Percentiles rank a stretch among this genome's conserved stretches.
Conservation (phyloP, 2,329 filamentous ascomycete species). For the Myriosclerotinia duriaeana region DNA sequence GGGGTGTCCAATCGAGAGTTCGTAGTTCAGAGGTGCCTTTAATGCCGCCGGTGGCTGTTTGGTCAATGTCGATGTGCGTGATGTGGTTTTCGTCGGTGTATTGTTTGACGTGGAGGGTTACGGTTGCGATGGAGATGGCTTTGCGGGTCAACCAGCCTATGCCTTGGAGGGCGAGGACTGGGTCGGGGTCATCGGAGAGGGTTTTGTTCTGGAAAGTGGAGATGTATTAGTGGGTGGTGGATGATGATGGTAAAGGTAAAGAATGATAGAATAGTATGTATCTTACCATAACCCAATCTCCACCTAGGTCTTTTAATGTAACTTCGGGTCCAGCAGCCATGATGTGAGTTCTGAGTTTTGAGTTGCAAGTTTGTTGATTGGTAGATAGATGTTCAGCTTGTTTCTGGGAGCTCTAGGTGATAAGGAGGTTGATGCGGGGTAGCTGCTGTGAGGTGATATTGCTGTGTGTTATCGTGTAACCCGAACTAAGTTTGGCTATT, state of each 20-base stretch:
- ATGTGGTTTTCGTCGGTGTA: slow-evolving; percentile 45
- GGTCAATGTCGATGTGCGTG: slow-evolving; percentile 57
- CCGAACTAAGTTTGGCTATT: background rate
- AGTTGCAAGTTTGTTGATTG: background rate
- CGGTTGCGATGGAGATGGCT: slow-evolving; percentile 57
- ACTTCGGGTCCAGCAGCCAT: slow-evolving; percentile 58
- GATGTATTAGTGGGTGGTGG: slow-evolving; percentile 4
- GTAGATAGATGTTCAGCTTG: background rate
- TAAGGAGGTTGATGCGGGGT: background rate
- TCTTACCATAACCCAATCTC: slow-evolving; percentile 53
- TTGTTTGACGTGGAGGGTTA: slow-evolving; percentile 50
- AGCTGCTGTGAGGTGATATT: background rate
- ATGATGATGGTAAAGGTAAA: slow-evolving; percentile 7
- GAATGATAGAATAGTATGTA: background rate
- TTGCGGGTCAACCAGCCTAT: slow-evolving; percentile 59
- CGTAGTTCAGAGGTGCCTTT: slow-evolving; percentile 59
- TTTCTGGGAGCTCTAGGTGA: background rate
- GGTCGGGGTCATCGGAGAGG: slow-evolving; percentile 57
- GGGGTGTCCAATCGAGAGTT: slow-evolving; percentile 53
- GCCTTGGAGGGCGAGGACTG: slow-evolving; percentile 59
- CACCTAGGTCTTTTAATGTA: slow-evolving; percentile 53
- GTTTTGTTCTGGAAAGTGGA: slow-evolving; percentile 54
- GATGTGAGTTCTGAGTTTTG: background rate
- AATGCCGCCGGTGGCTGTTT: slow-evolving; percentile 62
- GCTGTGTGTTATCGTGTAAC: background rate